A percentile compares a stretch with the other conserved stretches of the same genome.
phyloP scores from a whole-genome alignment of 768 basidiomycete species.

The Tricholomella constricta region DNA sequence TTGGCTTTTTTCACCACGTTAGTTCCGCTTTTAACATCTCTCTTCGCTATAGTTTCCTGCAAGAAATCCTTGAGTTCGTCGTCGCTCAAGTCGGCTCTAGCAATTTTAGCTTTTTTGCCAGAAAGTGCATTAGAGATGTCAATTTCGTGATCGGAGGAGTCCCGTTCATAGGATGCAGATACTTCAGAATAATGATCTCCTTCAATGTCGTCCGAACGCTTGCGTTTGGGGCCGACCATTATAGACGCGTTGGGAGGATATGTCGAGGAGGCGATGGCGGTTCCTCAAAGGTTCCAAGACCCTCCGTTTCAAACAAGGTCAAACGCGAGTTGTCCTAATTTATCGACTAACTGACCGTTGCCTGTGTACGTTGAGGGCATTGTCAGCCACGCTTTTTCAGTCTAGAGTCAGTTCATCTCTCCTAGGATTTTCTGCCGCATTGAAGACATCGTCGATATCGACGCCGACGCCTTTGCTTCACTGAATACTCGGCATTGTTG shows the following conservation, averaged over 20 bases:
- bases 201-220: conserved; percentile 8
- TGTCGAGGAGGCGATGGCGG: neutral
- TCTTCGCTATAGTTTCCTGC: conserved; percentile 65
- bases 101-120: conserved; percentile 43
- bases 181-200: conserved; percentile 9
- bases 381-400: too few relatives aligned
- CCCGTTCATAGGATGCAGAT: conserved; percentile 6
- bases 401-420: too few relatives aligned
- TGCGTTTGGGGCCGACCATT: conserved; percentile 20
- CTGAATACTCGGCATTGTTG: too few relatives aligned
- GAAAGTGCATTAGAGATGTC: conserved; percentile 68
- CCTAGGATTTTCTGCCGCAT: too few relatives aligned
- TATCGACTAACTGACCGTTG: too few relatives aligned
- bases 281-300: neutral
- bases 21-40: conserved; percentile 75
- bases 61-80: conserved; percentile 68
- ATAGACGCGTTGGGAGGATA: neutral
- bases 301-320: neutral
- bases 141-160: conserved; percentile 37
- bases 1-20: conserved; percentile 78
- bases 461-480: too few relatives aligned
- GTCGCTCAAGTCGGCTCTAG: conserved; percentile 45
- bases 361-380: too few relatives aligned
- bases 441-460: too few relatives aligned
- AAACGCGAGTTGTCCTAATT: too few relatives aligned